These are phyloP conservation scores for Scheffersomyces quercinus DNA, from an alignment of 1,139 yeast species.

Conservation along the genomic window DNA sequence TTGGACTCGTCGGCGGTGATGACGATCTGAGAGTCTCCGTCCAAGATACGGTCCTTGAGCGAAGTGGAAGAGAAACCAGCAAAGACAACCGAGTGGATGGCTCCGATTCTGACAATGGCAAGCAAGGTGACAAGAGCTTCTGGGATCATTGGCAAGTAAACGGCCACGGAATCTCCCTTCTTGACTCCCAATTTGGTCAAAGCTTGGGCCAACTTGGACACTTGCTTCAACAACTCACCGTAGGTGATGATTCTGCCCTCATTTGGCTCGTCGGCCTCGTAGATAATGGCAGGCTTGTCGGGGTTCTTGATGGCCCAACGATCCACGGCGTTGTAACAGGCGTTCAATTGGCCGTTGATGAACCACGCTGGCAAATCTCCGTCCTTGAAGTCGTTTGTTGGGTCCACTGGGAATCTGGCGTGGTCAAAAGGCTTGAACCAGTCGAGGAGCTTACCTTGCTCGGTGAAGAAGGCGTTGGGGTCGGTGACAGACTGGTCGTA, in stretches of 20 bases:
- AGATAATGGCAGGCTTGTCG: conserved; percentile 71
- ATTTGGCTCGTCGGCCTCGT: conserved; percentile 77
- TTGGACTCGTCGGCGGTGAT: conserved; percentile 80
- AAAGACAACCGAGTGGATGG: conserved; percentile 79
- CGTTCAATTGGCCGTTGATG: conserved; percentile 73
- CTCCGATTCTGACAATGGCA: conserved; percentile 79
- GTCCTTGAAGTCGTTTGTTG: conserved; percentile 53
- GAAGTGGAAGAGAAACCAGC: conserved; percentile 83
- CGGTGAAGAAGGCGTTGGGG: conserved; percentile 66
- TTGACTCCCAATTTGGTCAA: conserved; percentile 65
- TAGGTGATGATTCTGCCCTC: conserved; percentile 65
- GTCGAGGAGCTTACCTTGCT: conserved; percentile 56
- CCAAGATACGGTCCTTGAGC: conserved; percentile 71
- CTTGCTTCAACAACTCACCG: conserved; percentile 69
- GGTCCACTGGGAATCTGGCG: conserved; percentile 54
- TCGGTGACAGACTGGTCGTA: conserved; percentile 68
- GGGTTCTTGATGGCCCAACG: conserved; percentile 76
- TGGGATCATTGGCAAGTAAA: conserved; percentile 84
- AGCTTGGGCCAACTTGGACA: conserved; percentile 69
- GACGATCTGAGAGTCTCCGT: conserved; percentile 72
- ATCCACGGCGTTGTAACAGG: conserved; percentile 76
- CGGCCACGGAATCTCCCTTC: conserved; percentile 85
- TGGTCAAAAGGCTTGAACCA: conserved; percentile 67
- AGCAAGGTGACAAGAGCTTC: conserved; percentile 72
- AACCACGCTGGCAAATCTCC: conserved; percentile 81